Evolutionary conservation across 176 grass and related monocot genomes (phyloP), one percentile per base, ranked within the genome.

Genomic region (Hsuehochloa calcarea): DNA sequence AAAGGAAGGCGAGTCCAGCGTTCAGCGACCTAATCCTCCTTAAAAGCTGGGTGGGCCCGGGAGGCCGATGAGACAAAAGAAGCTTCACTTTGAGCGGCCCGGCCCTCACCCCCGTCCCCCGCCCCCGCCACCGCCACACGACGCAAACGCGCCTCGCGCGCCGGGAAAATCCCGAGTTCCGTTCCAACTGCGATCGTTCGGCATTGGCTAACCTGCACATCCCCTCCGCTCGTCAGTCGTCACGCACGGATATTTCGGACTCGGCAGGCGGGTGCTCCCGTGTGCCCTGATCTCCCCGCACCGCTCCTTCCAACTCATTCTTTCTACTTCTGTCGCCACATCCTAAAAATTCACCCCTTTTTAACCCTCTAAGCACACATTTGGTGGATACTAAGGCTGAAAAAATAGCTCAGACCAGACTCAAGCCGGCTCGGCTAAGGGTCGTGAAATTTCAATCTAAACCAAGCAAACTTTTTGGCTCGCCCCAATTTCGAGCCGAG

Each of bases 261-360:
- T 70, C 65, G 65, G 80, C 73, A 45, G 71, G 54, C 35, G 22
- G 51, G 82, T 86, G 86, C 72, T 81, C 41, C 79, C 87, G 3
- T 27, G 59, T 62, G 59, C 59, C 25, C 23, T 62, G 0, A 5
- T 26, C 54, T n/a, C 54, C 6, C 19, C 52, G 55, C 55, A 1
- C 10, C n/a, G 58, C 58, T 61, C n/a, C n/a, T 11, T 26, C 23
- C 59, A 5, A 14, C 25, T 2, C 9, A 0, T 11, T 60, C 3
- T 60, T 11, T 14, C 60, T 6, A 1, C n/a, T 12, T 15, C 60
- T 29, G 25, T 6, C 60, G 51, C 6, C 51, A 6, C 15, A 29
- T 29, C 25, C 11, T 29, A 6, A 6, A 2, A 63, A 29, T 15
- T 26, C 56, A 0, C 1, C n/a, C 9, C 58, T 12, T 61, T 26